Evolutionary conservation across 805 yeast species (phyloP), one percentile per base, ranked within the genome.

Genomic region (Teunomyces cretensis): DNA sequence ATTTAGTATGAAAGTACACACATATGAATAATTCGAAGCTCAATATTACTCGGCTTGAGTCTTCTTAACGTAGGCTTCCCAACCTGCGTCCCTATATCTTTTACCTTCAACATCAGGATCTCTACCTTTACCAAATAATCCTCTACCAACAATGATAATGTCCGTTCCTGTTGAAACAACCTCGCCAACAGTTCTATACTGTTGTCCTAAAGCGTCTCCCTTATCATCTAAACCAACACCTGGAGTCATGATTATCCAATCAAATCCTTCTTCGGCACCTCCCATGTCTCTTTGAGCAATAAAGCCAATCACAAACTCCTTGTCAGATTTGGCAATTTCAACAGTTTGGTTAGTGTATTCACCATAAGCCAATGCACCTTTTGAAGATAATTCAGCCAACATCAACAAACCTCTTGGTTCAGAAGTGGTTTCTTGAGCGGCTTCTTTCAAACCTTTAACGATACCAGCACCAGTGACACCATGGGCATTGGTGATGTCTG

Each of bases 161-260:
- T 94, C 99, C 2, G 96, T 78, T n/a, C 98, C 98, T 1, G 86
- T 80, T 11, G 79, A 61, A 9, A 92, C 75, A 17, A 90, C 99
- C 48, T 86, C 88, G 51, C 80, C 81, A 3, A 92, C 98, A 4
- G 97, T 83, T 65, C 99, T 79, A 67, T 94, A 94, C 68, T 94
- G 98, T 67, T 94, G 99, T 17, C 99, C 99, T 49, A 94, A 76
- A 1, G 84, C 81, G 63, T 94, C 99, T 12, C 98, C 97, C 64
- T 86, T 94, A 61, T 92, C 98, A 61, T 92, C 99, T 42, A 94
- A 76, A 2, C 98, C 98, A 32, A 94, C 99, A 50, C 99, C 99
- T 0, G 99, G 99, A 0, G 99, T 92, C 94, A 94, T 84, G 47
- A 91, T 81, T 33, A 94, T 68, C 97, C 97, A 94, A 68, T 94